These are phyloP conservation scores for Cinchona pubescens DNA, from an alignment of 257 asterid species.

Conservation along the genomic window DNA sequence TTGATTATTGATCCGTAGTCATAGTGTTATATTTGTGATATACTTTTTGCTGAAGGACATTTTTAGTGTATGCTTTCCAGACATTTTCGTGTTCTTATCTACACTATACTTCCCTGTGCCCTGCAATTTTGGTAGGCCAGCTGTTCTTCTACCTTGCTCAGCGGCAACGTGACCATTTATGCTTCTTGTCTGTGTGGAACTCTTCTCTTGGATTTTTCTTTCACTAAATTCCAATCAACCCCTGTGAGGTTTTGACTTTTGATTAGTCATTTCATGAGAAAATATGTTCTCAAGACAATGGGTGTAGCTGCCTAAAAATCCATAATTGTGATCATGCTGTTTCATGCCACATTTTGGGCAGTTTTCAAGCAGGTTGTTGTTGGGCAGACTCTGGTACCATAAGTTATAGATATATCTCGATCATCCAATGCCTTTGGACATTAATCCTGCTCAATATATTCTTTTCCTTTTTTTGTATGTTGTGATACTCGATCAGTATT, in stretches of 20 bases:
- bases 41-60: not conserved
- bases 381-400: not conserved
- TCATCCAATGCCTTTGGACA: conserved; percentile 9
- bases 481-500: not conserved
- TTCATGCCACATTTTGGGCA: not conserved
- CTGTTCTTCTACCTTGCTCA: not conserved
- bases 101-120: not conserved
- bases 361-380: not conserved
- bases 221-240: not conserved
- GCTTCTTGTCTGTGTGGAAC: not conserved
- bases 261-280: not conserved
- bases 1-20: not conserved
- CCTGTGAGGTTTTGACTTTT: not conserved
- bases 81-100: not conserved
- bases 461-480: not conserved
- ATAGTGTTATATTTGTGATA: not conserved
- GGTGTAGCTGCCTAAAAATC: not conserved
- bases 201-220: not conserved
- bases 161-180: not conserved
- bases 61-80: not conserved
- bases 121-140: not conserved
- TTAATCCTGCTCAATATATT: not conserved
- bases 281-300: not conserved
- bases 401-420: not conserved
- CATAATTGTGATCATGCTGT: not conserved